A percentile compares a stretch with the other conserved stretches of the same genome.
Conservation (phyloP, 2,329 filamentous ascomycete genomes). For the Leptographium radiaticola region DNA sequence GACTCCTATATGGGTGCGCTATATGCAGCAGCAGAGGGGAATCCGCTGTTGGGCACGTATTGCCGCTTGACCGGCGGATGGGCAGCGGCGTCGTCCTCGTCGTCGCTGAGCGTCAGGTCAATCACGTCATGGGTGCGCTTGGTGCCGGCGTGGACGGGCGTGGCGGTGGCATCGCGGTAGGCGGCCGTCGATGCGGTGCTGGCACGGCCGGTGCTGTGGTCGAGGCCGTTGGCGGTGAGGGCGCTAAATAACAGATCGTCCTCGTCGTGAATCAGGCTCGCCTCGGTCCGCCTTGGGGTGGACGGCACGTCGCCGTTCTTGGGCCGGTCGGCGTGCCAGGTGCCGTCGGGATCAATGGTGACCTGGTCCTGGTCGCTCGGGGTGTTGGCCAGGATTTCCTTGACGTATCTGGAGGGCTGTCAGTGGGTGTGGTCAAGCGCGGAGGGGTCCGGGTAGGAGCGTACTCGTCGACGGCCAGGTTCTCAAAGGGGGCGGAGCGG, state of each 20-base stretch:
- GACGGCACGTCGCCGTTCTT: conserved; percentile 15
- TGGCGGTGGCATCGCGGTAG: neutral
- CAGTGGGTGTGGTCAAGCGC: conserved; percentile 2
- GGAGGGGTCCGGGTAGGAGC: conserved; percentile 15
- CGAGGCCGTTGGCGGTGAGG: neutral
- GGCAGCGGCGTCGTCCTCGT: conserved; percentile 28
- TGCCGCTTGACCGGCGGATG: conserved; percentile 34
- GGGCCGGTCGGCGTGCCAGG: conserved; percentile 40
- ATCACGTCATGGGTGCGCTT: conserved; percentile 43
- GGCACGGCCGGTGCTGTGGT: neutral
- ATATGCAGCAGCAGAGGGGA: neutral
- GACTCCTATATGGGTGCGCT: neutral
- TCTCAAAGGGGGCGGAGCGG: conserved; percentile 67
- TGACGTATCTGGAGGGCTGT: conserved; percentile 54
- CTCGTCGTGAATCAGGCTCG: conserved; percentile 24
- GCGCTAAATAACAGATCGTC: conserved; percentile 23
- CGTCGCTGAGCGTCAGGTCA: conserved; percentile 45
- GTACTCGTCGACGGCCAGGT: conserved; percentile 76
- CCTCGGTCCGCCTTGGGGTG: conserved; percentile 1
- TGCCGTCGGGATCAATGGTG: conserved; percentile 75
- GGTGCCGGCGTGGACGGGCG: neutral
- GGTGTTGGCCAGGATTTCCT: conserved; percentile 71
- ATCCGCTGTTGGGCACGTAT: conserved; percentile 6
- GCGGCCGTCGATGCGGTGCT: neutral
- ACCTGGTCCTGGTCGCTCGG: conserved; percentile 64